phyloP scores from a whole-genome alignment of 192 early-diverging fungal species.

The Phycomyces nitens region DNA sequence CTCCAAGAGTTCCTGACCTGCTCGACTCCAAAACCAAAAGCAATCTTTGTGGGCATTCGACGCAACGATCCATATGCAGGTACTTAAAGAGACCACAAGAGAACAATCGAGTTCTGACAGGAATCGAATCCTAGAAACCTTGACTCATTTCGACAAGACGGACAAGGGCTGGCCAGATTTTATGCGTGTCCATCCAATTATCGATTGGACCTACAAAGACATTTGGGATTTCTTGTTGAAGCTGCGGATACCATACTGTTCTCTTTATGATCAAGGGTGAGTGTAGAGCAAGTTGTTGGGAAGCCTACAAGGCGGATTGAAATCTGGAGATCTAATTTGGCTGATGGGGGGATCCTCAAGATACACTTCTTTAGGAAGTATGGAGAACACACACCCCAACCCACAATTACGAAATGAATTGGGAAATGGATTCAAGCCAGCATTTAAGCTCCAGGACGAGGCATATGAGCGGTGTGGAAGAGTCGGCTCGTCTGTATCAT shows the following conservation, averaged over 20 bases:
- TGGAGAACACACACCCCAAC: slow-evolving; percentile 81
- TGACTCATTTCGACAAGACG: slow-evolving; percentile 65
- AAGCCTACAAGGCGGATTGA: no score
- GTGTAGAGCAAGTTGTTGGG: slow-evolving; percentile 5
- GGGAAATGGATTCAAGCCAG: slow-evolving; percentile 56
- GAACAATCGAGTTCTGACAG: no score
- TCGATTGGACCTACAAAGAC: slow-evolving; percentile 85
- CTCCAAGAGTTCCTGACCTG: slow-evolving; percentile 67
- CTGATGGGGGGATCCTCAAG: slow-evolving; percentile 37
- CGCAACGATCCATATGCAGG: slow-evolving; percentile 71
- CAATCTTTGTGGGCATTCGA: slow-evolving; percentile 82
- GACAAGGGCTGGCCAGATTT: slow-evolving; percentile 89
- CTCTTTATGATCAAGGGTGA: slow-evolving; percentile 85
- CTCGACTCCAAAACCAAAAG: slow-evolving; percentile 47
- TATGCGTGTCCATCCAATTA: slow-evolving; percentile 88
- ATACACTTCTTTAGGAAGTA: slow-evolving; percentile 90
- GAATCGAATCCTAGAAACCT: slow-evolving; percentile 32
- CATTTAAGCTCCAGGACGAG: slow-evolving; percentile 58
- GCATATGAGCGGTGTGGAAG: slow-evolving; percentile 65
- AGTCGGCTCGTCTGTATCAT: slow-evolving; percentile 9
- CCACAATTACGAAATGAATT: slow-evolving; percentile 60
- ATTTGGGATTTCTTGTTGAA: slow-evolving; percentile 76
- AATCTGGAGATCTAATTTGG: not conserved
- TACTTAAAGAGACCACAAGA: no score
- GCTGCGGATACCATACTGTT: slow-evolving; percentile 77